Evolutionary conservation across 2,329 filamentous ascomycete genomes (phyloP), one percentile per base, ranked within the genome.

Genomic region (Colletotrichum tofieldiae): DNA sequence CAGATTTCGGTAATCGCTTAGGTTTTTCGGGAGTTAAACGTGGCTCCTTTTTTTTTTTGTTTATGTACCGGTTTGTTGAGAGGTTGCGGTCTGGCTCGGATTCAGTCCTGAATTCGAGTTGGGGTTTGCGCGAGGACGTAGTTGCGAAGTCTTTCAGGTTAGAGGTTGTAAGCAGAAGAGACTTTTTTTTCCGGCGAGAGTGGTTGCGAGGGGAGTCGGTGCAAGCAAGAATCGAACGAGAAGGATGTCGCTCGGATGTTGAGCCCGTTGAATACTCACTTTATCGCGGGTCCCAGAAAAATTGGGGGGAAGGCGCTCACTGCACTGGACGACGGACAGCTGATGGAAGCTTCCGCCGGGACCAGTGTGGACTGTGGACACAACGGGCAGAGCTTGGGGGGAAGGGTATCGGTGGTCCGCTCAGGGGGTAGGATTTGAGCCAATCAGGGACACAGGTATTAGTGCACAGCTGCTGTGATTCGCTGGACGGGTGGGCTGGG

Each of bases 401-500:
- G n/a, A n/a, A 63, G 47, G 41, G 20, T 61, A 47, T 59, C 59
- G 65, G 59, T 60, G 59, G 59, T 72, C 70, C 65, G 65, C 39
- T 64, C 70, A 69, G 59, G 65, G 65, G 65, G 65, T 41, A 4
- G 7, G 8, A 3, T 29, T 58, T 35, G 7, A 52, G n/a, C 72
- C 60, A 74, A 74, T 73, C 16, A 59, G 26, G 32, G 20, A 51
- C 5, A 52, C 20, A 39, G 45, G 64, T 66, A 74, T 74, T 74
- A 69, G 65, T 73, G 72, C 51, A 63, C 54, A 35, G 49, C n/a
- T 51, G n/a, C 43, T 16, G 16, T 73, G 67, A 73, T 73, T 73
- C 56, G 71, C 60, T 9, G 43, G 49, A 23, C 20, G 6, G 23
- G 12, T 58, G 55, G 60, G 20, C 43, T n/a, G n/a, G 37, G 37